A percentile compares a stretch with the other conserved stretches of the same genome.
These are phyloP conservation scores for Juglanconis sp. DNA, from an alignment of 2,329 filamentous ascomycete genomes.

Conservation along the genomic window DNA sequence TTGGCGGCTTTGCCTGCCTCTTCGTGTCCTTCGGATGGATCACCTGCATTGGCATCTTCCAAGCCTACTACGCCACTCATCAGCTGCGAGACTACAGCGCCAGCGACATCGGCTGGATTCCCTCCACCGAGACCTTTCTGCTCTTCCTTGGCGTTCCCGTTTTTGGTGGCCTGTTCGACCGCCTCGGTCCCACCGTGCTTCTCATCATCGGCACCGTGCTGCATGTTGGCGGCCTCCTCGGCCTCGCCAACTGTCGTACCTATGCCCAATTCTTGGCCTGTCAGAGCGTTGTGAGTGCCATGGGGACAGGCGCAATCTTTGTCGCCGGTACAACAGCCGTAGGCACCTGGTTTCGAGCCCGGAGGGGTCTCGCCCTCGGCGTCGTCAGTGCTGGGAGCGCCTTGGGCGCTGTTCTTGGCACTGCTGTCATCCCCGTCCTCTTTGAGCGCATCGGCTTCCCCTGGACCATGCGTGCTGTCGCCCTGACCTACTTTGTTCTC, in stretches of 20 bases:
- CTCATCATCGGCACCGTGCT: conserved; percentile 48
- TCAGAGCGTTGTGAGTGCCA: conserved; percentile 30
- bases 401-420: conserved; percentile 49
- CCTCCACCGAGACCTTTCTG: conserved; percentile 45
- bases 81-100: conserved; percentile 44
- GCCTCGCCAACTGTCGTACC: conserved; percentile 45
- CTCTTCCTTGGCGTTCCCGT: conserved; percentile 42
- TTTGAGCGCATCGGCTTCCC: conserved; percentile 42
- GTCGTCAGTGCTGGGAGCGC: conserved; percentile 46
- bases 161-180: conserved; percentile 48
- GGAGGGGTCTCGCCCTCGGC: conserved; percentile 44
- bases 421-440: conserved; percentile 53
- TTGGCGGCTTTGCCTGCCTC: conserved; percentile 30
- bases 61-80: conserved; percentile 50
- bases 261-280: conserved; percentile 39
- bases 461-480: conserved; percentile 35
- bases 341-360: conserved; percentile 44
- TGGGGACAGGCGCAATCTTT: conserved; percentile 34
- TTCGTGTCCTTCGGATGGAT: conserved; percentile 38
- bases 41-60: conserved; percentile 49
- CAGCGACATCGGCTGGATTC: conserved; percentile 55
- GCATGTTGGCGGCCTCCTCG: conserved; percentile 58
- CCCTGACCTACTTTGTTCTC: conserved; percentile 33
- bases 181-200: conserved; percentile 54
- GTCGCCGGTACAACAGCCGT: conserved; percentile 31